phyloP scores from a whole-genome alignment of 192 early-diverging fungal genomes.

The Spizellomyces sp. region DNA sequence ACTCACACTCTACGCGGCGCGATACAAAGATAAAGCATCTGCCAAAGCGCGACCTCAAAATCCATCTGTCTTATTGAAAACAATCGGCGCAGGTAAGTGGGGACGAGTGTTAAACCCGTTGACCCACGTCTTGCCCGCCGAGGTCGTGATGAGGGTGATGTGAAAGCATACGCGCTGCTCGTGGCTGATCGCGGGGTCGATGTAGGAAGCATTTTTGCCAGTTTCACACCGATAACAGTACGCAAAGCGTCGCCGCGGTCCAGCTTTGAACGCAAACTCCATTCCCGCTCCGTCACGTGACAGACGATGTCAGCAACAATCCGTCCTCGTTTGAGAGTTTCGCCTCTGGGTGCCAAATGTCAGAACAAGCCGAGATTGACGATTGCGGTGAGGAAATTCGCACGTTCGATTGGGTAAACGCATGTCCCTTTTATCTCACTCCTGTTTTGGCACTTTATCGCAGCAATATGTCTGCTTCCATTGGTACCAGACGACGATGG shows the following conservation, averaged over 20 bases:
- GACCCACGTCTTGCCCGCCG: not conserved
- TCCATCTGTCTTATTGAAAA: constrained; percentile 70
- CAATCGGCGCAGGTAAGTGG: constrained; percentile 36
- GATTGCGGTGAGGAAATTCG: not conserved
- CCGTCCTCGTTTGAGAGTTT: too few relatives aligned
- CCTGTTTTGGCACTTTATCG: too few relatives aligned
- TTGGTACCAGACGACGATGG: not conserved
- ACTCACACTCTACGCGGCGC: constrained; percentile 81
- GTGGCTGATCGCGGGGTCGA: not conserved
- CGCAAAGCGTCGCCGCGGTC: not conserved
- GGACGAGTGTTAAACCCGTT: not conserved
- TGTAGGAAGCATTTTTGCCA: not conserved
- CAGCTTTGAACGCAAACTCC: not conserved
- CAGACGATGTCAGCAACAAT: not conserved
- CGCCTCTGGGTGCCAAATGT: not conserved
- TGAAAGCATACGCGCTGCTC: not conserved
- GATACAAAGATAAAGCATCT: constrained; percentile 84
- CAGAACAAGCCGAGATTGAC: not conserved
- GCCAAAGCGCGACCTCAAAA: constrained; percentile 86
- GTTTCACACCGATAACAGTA: not conserved
- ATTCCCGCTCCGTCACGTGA: not conserved
- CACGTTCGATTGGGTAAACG: not conserved
- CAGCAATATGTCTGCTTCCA: constrained; percentile 8
- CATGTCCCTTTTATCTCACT: not conserved
- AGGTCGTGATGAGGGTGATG: not conserved